Conservation (phyloP, 257 asterid species). For the Galeopsis tetrahit region DNA sequence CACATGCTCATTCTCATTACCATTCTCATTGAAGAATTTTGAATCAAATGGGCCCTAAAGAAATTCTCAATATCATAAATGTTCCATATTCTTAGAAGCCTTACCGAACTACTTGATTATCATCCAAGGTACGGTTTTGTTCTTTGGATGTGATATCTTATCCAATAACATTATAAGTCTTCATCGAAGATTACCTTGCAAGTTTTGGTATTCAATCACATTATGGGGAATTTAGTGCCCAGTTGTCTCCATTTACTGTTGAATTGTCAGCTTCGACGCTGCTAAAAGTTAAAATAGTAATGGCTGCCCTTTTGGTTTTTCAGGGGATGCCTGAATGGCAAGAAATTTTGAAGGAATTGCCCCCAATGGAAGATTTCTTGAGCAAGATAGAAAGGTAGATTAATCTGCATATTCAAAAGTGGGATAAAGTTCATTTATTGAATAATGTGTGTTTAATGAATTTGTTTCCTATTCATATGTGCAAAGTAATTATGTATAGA, state of each 20-base stretch:
- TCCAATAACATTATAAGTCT: not conserved
- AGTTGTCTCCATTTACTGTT: not conserved
- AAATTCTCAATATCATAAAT: not conserved
- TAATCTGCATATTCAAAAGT: not conserved
- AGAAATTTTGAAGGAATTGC: constrained; percentile 83
- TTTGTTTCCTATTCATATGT: not conserved
- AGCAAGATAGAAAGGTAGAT: constrained; percentile 81
- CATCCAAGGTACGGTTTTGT: not conserved
- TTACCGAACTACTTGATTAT: not conserved
- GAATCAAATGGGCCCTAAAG: not conserved
- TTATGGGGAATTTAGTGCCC: constrained; percentile 13
- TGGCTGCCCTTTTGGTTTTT: constrained; percentile 12
- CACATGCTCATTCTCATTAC: too few species aligned
- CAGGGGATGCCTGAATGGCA: constrained; percentile 99
- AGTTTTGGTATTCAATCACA: constrained; percentile 14
- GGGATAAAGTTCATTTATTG: not conserved
- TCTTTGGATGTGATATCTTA: too few species aligned
- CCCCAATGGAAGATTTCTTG: constrained; percentile 83
- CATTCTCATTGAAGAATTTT: too few species aligned
- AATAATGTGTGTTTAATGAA: not conserved
- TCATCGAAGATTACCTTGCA: not conserved
- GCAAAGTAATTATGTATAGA: not conserved
- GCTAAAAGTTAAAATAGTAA: not conserved
- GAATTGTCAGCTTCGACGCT: not conserved
- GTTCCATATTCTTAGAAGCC: not conserved